Evolutionary conservation across 2,329 filamentous ascomycete species (phyloP), one percentile per base, ranked within the genome.

Genomic region (Colletotrichum costaricense): DNA sequence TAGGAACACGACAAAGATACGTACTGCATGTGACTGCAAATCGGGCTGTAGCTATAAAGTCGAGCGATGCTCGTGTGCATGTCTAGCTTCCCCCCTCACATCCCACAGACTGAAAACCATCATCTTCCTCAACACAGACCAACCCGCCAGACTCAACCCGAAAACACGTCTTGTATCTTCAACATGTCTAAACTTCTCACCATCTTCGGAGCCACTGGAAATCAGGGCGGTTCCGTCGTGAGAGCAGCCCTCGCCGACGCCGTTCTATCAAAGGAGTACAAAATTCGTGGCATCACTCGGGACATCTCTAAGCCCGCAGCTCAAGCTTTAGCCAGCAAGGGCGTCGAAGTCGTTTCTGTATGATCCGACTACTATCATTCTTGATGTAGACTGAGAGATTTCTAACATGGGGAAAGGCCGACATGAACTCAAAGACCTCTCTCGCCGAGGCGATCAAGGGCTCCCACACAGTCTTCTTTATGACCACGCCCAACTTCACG

Each of bases 131-230:
- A 12, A 35, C 33, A 12, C 11, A 12, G 11, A 12, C 8, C 33
- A 12, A 35, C 33, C 11, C 33, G 11, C 33, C 11, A 12, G 11
- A 12, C 33, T 2, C 33, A 35, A 35, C 4, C 38, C 38, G 6
- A 7, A 6, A 14, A 16, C 38, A 42, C 38, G 6, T 7, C 14
- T 5, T 16, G 5, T 16, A 42, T 42, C 38, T 42, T 12, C 63
- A 65, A 46, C 19, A 78, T 76, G 76, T 75, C 72, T 1, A 83
- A 79, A 64, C 72, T 82, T 56, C 67, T 83, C 16, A 80, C 79
- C 14, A 84, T 86, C n/a, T 87, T 87, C 63, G 86, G 86, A 30
- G 85, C 85, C 65, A 88, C 86, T 3, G 86, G 86, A 69, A 82
- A 83, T 73, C 87, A 89, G 77, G 87, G 87, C 55, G 84, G 84